phyloP scores from a whole-genome alignment of 2,329 filamentous ascomycete species.

The Fusarium veterinarium region DNA sequence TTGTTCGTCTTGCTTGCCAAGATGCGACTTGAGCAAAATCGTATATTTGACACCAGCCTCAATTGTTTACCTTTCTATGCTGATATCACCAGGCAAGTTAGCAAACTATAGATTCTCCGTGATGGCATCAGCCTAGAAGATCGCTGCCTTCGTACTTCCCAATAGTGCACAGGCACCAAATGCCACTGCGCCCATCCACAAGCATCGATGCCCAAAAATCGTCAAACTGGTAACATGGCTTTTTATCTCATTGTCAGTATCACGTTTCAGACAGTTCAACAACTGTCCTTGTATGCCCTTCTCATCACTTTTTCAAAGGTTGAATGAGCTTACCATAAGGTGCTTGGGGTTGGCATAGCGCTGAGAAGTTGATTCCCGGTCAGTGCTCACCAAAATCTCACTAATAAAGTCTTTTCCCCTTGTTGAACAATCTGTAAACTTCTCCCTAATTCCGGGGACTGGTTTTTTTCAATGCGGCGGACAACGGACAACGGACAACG shows the following conservation, averaged over 20 bases:
- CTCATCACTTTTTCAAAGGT: not conserved
- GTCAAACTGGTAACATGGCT: not conserved
- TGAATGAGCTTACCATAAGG: not conserved
- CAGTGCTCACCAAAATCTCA: not conserved
- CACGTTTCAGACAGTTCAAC: not conserved
- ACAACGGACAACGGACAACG: not conserved
- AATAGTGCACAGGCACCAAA: slow-evolving; percentile 8
- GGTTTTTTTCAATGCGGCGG: slow-evolving; percentile 6
- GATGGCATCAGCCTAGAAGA: not conserved
- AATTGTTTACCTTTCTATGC: not conserved
- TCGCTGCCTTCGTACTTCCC: not conserved
- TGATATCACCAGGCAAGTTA: not conserved
- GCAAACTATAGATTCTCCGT: not conserved
- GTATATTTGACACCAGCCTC: not conserved
- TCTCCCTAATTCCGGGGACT: slow-evolving; percentile 22
- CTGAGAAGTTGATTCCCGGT: not conserved
- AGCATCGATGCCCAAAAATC: not conserved
- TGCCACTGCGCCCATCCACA: not conserved
- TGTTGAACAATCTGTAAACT: not conserved
- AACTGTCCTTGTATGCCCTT: not conserved
- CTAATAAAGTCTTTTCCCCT: not conserved
- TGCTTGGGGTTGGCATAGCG: not conserved
- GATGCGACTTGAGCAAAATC: not conserved
- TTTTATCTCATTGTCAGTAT: not conserved
- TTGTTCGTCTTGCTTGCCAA: slow-evolving; percentile 5